Evolutionary conservation across 306 rosid genomes (phyloP), one percentile per base, ranked within the genome.

Genomic region (Parietaria judaica): DNA sequence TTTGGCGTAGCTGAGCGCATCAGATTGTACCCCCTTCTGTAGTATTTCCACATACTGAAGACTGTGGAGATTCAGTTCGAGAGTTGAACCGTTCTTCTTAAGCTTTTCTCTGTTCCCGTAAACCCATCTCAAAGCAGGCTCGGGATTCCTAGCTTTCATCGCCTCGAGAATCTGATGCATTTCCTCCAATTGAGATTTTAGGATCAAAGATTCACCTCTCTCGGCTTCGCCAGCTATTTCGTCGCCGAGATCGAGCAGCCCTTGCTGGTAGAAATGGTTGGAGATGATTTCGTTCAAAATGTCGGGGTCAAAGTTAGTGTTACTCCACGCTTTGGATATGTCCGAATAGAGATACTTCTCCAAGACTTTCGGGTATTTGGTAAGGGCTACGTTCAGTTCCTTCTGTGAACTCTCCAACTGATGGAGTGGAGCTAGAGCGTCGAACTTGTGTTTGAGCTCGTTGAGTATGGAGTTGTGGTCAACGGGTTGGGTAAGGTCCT

Each of bases 51-150:
- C 64, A 74, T 80, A 89, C 72, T 89, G 91, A 70, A 83, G 81
- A 6, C 74, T 66, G 70, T 84, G 85, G 60, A 89, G 83, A 78
- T 84, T 86, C 53, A 89, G 80, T 72, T 86, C 87, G 16, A 89
- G 82, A 69, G 61, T 70, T 9, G 90, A 81, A 68, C 84, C 86
- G 59, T 45, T 80, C 67, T 76, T 72, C 57, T 43, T 61, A 58
- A 89, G 87, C 76, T 74, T 77, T 45, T 82, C 82, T 34, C 65
- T 71, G 65, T 86, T 79, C 23, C 79, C 66, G 63, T 74, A 70
- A 61, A 77, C 79, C 97, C 97, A 89, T 35, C 74, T 66, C 53
- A 89, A 82, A 68, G 97, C 97, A 74, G 95, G 97, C 69, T 84
- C 83, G 46, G 86, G 81, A 70, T 86, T 81, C 73, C 75, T 76